Conservation (phyloP, 1,284 basidiomycete genomes). For the Ceratobasidium sp. region DNA sequence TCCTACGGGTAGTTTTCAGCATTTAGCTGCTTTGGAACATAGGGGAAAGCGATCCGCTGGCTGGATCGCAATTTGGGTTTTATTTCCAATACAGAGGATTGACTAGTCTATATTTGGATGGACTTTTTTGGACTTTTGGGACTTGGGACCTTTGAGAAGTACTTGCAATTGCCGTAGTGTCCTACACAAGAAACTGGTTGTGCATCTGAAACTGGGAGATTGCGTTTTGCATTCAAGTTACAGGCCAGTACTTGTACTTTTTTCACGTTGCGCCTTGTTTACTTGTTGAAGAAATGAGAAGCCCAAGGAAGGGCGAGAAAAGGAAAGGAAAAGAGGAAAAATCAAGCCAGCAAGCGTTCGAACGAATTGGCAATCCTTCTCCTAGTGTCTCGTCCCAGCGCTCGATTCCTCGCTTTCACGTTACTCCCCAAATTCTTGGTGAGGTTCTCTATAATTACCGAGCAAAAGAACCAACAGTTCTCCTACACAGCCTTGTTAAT, state of each 20-base stretch:
- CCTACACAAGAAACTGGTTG: no score
- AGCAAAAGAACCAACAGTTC: conserved; percentile 18
- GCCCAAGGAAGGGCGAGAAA: background rate
- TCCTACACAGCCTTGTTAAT: background rate
- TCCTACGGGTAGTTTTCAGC: background rate
- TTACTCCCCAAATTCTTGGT: background rate
- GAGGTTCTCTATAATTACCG: conserved; percentile 8
- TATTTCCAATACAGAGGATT: background rate
- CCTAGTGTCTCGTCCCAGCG: background rate
- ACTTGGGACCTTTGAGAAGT: no score
- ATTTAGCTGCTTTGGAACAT: background rate
- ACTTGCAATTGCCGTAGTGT: no score
- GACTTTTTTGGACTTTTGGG: no score
- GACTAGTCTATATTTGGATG: no score
- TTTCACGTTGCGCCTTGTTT: no score
- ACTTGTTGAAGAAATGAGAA: no score
- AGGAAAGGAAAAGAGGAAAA: no score
- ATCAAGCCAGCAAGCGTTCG: background rate
- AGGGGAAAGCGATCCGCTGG: background rate
- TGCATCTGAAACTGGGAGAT: no score
- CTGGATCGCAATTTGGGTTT: background rate
- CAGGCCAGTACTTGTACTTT: no score
- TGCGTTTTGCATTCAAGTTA: no score
- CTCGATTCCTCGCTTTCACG: background rate
- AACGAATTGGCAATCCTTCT: background rate